phyloP scores from a whole-genome alignment of 1,284 basidiomycete species.

The Heimioporus punctisporus region DNA sequence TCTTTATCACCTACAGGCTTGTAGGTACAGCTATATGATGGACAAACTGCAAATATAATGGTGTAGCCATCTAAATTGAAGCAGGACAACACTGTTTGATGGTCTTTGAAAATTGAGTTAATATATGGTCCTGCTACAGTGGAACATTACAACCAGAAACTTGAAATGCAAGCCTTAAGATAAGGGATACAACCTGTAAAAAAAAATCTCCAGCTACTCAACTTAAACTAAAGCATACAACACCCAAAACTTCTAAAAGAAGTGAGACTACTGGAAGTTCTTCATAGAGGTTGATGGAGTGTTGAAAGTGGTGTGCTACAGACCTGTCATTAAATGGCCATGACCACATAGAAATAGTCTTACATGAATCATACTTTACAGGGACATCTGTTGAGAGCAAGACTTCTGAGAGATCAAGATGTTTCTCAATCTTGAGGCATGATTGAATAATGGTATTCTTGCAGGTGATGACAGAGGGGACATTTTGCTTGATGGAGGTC shows the following conservation, averaged over 20 bases:
- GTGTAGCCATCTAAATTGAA: conserved; percentile 24
- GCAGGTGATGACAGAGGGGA: neutral
- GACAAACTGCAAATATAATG: conserved; percentile 22
- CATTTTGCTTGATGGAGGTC: neutral
- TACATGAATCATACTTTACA: conserved; percentile 1
- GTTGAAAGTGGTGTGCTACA: conserved; percentile 4
- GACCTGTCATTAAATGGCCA: neutral
- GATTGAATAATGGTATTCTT: neutral
- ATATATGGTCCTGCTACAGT: too few relatives aligned
- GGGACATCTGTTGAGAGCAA: neutral
- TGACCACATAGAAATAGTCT: too few relatives aligned
- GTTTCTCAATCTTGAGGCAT: neutral
- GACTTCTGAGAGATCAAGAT: too few relatives aligned
- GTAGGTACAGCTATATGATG: conserved; percentile 19
- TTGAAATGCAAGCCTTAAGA: conserved; percentile 11
- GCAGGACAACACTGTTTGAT: conserved; percentile 16
- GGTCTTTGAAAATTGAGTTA: too few relatives aligned
- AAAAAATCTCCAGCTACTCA: conserved; percentile 21
- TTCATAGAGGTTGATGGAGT: neutral
- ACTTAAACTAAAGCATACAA: conserved; percentile 23
- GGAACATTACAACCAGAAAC: too few relatives aligned
- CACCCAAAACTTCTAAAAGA: conserved; percentile 20
- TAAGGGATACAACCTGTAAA: conserved; percentile 14
- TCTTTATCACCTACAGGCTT: conserved; percentile 3
- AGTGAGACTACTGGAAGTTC: conserved; percentile 22